phyloP scores from a whole-genome alignment of 768 basidiomycete species.

The Lactarius evosmus region DNA sequence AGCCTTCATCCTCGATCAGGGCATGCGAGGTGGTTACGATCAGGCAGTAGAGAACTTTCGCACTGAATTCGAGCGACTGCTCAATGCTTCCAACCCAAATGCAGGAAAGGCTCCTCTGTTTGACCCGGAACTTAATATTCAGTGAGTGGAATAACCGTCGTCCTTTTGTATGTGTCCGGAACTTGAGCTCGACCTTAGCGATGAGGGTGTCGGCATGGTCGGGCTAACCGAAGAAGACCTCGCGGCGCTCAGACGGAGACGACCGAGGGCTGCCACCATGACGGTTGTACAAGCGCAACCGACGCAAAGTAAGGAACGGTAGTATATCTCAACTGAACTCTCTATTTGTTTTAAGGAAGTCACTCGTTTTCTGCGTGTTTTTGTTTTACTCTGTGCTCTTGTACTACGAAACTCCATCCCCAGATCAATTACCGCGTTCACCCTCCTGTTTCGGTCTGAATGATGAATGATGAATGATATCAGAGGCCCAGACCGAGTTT shows the following conservation, averaged over 20 bases:
- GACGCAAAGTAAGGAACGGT: background rate
- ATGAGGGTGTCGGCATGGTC: background rate
- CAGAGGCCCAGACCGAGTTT: too few relatives aligned
- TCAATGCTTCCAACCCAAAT: constrained; percentile 24
- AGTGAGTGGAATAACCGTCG: background rate
- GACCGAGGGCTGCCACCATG: background rate
- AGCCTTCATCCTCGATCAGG: constrained; percentile 57
- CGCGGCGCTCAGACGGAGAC: background rate
- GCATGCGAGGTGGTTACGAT: constrained; percentile 39
- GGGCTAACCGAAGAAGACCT: background rate
- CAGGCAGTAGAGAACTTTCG: constrained; percentile 37
- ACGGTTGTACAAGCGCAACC: too few relatives aligned
- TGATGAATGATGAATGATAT: too few relatives aligned
- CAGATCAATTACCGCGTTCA: too few relatives aligned
- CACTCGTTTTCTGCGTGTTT: background rate
- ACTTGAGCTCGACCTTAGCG: background rate
- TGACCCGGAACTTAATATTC: background rate
- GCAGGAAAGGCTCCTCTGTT: background rate
- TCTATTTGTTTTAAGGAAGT: background rate
- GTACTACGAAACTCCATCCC: too few relatives aligned
- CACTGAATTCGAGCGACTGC: constrained; percentile 44
- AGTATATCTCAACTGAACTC: background rate
- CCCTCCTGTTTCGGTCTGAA: too few relatives aligned
- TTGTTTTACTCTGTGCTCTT: background rate
- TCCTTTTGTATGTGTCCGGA: background rate